Conservation (phyloP, 495 filamentous ascomycete species). For the Coniosporium apollinis region DNA sequence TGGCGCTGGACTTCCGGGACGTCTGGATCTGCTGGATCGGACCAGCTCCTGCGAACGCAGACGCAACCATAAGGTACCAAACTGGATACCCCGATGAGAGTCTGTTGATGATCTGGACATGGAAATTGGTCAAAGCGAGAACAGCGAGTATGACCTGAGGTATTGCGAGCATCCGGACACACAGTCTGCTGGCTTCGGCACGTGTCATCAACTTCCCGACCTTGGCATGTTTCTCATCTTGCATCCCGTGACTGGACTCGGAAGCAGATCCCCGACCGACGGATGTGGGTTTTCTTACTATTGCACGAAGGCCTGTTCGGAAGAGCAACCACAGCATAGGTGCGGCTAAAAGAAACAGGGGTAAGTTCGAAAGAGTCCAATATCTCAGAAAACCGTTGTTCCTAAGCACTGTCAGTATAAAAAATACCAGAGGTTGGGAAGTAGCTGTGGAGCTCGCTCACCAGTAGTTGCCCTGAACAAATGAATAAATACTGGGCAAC, state of each 20-base stretch:
- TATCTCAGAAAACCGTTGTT: constrained; percentile 75
- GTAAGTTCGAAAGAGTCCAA: constrained; percentile 75
- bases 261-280: too few species aligned
- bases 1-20: constrained; percentile 1
- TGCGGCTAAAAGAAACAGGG: constrained; percentile 67
- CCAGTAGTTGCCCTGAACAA: constrained; percentile 85
- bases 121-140: constrained; percentile 60
- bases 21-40: background rate
- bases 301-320: constrained; percentile 35
- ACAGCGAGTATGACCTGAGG: constrained; percentile 55
- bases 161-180: constrained; percentile 41
- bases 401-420: constrained; percentile 30
- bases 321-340: constrained; percentile 62
- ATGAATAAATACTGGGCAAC: constrained; percentile 76
- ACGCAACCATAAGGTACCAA: constrained; percentile 72
- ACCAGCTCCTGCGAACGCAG: constrained; percentile 16
- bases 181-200: too few species aligned
- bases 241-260: too few species aligned
- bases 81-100: constrained; percentile 78
- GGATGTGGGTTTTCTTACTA: too few species aligned
- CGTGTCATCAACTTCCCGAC: too few species aligned
- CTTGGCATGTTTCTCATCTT: too few species aligned
- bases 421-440: background rate
- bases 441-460: too few species aligned
- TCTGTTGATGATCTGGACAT: constrained; percentile 85